Conservation (phyloP, 768 basidiomycete species). For the Podaxis carcinomalis region DNA sequence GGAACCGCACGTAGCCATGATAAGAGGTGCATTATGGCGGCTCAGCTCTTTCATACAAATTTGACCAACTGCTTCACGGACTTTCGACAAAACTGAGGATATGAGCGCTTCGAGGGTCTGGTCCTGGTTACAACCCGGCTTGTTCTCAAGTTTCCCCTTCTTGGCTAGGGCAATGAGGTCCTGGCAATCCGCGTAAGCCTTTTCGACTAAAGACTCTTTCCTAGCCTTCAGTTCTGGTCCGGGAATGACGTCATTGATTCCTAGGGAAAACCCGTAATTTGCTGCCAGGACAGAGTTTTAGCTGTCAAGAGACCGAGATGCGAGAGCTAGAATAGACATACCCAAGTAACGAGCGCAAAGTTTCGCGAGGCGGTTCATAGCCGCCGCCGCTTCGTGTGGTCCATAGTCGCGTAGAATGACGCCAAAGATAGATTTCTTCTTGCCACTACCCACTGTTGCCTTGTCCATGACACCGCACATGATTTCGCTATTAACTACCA, state of each 20-base stretch:
- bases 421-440: constrained; percentile 99
- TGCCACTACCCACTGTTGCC: constrained; percentile 93
- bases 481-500: constrained; percentile 95
- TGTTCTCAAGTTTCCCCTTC: constrained; percentile 89
- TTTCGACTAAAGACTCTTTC: constrained; percentile 84
- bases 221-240: constrained; percentile 74
- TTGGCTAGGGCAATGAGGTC: constrained; percentile 87
- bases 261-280: constrained; percentile 95
- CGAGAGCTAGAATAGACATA: constrained; percentile 27
- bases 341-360: constrained; percentile 92
- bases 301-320: not conserved
- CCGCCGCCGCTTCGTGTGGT: constrained; percentile 86
- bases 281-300: constrained; percentile 40
- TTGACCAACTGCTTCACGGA: constrained; percentile 93
- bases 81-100: constrained; percentile 88
- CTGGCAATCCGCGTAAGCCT: constrained; percentile 84
- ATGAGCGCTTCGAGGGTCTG: constrained; percentile 97
- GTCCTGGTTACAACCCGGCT: constrained; percentile 96
- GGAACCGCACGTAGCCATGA: constrained; percentile 99
- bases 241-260: constrained; percentile 98
- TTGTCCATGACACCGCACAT: constrained; percentile 99
- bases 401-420: constrained; percentile 98
- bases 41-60: constrained; percentile 99
- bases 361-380: constrained; percentile 96
- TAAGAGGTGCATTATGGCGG: constrained; percentile 91